phyloP scores from a whole-genome alignment of 805 yeast genomes.

The Nakazawaea ishiwadae region DNA sequence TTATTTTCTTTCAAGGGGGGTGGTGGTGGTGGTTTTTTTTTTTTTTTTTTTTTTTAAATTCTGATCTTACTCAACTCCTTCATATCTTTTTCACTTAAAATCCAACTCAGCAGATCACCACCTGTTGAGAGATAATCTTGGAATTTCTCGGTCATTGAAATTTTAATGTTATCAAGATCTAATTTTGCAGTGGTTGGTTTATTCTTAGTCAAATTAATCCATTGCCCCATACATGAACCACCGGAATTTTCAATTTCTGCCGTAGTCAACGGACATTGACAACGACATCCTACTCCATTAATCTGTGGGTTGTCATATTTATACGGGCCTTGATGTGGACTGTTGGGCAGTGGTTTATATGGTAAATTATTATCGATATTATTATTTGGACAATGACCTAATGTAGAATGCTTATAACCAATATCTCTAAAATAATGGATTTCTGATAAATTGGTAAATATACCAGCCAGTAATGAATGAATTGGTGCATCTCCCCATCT shows the following conservation, averaged over 20 bases:
- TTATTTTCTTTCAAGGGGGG: too few species aligned
- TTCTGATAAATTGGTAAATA: constrained; percentile 63
- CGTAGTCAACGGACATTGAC: constrained; percentile 62
- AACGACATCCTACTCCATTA: constrained; percentile 78
- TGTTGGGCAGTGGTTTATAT: constrained; percentile 30
- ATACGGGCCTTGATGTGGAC: constrained; percentile 27
- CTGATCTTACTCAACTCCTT: constrained; percentile 19
- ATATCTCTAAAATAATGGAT: constrained; percentile 90
- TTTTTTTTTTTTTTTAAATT: not conserved
- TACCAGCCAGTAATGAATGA: constrained; percentile 80
- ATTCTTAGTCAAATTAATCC: constrained; percentile 32
- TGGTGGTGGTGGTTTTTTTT: too few species aligned
- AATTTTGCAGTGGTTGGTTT: constrained; percentile 12
- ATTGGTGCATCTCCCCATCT: constrained; percentile 99
- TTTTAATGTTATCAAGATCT: constrained; percentile 27
- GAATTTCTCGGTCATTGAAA: constrained; percentile 18
- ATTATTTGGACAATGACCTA: constrained; percentile 81
- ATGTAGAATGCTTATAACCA: constrained; percentile 79
- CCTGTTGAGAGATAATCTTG: constrained; percentile 18
- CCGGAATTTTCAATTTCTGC: constrained; percentile 54
- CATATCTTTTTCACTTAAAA: constrained; percentile 18
- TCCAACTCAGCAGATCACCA: constrained; percentile 23
- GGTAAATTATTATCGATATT: constrained; percentile 48
- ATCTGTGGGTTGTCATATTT: constrained; percentile 17
- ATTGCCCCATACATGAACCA: constrained; percentile 46